phyloP scores from a whole-genome alignment of 345 rosid genomes.

The Carallia pectinifolia region DNA sequence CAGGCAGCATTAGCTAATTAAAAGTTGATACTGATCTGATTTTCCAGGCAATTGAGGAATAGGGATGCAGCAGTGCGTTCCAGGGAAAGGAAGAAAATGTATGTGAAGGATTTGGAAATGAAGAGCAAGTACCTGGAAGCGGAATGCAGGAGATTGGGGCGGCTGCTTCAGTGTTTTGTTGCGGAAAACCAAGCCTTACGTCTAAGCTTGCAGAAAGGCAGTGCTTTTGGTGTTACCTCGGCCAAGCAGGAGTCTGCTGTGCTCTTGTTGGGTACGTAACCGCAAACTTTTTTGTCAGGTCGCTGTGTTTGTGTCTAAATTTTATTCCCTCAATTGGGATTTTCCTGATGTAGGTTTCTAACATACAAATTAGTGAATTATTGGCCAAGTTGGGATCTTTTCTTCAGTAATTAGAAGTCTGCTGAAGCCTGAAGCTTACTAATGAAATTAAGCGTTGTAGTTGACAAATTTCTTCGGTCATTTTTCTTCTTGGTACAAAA shows the following conservation, averaged over 20 bases:
- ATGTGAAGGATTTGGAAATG: slow-evolving; percentile 70
- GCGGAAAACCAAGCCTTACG: slow-evolving; percentile 85
- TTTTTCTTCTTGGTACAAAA: background rate
- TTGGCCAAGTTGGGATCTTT: background rate
- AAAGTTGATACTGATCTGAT: background rate
- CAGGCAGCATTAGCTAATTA: too few species aligned
- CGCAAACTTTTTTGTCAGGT: background rate
- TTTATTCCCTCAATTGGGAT: too few species aligned
- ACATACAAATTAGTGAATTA: too few species aligned
- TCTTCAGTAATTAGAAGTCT: background rate
- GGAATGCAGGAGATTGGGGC: slow-evolving; percentile 76
- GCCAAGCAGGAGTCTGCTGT: slow-evolving; percentile 99
- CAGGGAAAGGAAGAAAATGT: slow-evolving; percentile 83
- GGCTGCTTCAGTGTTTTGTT: slow-evolving; percentile 63
- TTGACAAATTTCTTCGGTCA: background rate
- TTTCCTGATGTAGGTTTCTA: too few species aligned
- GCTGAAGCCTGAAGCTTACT: too few species aligned
- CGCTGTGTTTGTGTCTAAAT: too few species aligned
- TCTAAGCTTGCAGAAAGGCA: slow-evolving; percentile 49
- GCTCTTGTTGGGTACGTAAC: slow-evolving; percentile 84
- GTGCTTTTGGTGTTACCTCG: slow-evolving; percentile 54
- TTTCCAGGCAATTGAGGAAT: slow-evolving; percentile 74
- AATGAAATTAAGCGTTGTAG: background rate
- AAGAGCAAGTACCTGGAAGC: slow-evolving; percentile 79
- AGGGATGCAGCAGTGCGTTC: slow-evolving; percentile 86